Conservation (phyloP, 768 basidiomycete genomes). For the Royoungia palumana region DNA sequence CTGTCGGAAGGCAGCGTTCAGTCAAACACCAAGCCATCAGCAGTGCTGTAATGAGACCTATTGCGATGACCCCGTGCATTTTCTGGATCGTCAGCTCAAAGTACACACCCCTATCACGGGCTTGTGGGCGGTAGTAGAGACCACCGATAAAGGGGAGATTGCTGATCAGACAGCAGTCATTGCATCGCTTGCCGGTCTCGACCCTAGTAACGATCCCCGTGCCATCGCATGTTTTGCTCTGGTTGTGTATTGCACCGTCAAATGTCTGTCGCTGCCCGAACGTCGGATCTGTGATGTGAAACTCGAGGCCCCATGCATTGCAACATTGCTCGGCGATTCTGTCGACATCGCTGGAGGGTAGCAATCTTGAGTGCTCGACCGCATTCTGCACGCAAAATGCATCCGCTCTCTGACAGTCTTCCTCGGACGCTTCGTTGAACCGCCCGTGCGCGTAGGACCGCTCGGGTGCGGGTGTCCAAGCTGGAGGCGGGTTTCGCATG, state of each 20-base stretch:
- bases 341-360: conserved; percentile 53
- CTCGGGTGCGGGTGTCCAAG: conserved; percentile 62
- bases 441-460: conserved; percentile 45
- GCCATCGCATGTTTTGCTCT: conserved; percentile 28
- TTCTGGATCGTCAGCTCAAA: conserved; percentile 55
- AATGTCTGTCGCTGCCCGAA: conserved; percentile 32
- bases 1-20: conserved; percentile 29
- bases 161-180: conserved; percentile 54
- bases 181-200: conserved; percentile 40
- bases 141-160: conserved; percentile 59
- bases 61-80: conserved; percentile 58
- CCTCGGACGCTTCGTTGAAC: conserved; percentile 53
- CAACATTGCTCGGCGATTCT: conserved; percentile 45
- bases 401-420: conserved; percentile 51
- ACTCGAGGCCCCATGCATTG: conserved; percentile 52
- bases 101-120: conserved; percentile 51
- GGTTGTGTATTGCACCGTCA: conserved; percentile 38
- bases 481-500: conserved; percentile 28
- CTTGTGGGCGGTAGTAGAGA: conserved; percentile 50
- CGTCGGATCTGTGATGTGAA: conserved; percentile 25
- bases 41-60: conserved; percentile 43
- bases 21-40: not conserved
- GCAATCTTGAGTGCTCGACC: conserved; percentile 39
- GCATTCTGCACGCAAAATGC: conserved; percentile 46
- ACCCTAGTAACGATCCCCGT: conserved; percentile 36